Base-by-base conservation (phyloP, 2,329 filamentous ascomycete genomes). In the Leptosphaerulina australis region DNA sequence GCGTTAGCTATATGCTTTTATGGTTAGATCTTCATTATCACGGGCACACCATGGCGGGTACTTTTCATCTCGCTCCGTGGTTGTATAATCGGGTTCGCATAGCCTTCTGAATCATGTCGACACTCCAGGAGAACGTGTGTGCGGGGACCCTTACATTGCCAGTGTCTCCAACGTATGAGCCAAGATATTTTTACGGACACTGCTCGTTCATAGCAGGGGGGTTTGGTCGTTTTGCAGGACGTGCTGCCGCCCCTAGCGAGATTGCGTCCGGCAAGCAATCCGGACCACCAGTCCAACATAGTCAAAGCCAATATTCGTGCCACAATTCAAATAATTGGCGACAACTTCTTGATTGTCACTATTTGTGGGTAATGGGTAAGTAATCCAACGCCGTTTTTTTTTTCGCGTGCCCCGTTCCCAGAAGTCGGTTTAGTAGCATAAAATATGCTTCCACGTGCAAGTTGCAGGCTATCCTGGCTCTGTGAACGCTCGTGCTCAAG, bases 191-290 rank as follows among this genome's bases (percentile, higher is more conserved):
- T 25, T 20, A n/a, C n/a, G 39, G 38, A 8, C 21, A 44, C 18
- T 44, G 38, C 25, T 38, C 7, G 21, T 18, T 21, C 28, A n/a
- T 14, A 21, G 26, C 45, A 43, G 45, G 45, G n/a, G 45, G 24
- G 20, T 15, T 24, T 10, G n/a, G 25, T 49, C 18, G 22, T 35
- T 72, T 0, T 9, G 36, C 25, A 46, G 41, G 12, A 43, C 36
- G 36, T 43, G 43, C 43, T 47, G 49, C 43, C 43, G 48, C 40
- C 29, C 28, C 22, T 46, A 51, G 48, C 48, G 50, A 53, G 39
- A 48, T 53, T 53, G 33, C 37, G 17, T 34, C 18, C 26, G 26
- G 37, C 37, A 46, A 25, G 29, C 26, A 44, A 36, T 29, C 41
- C 49, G 48, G 30, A 20, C 36, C 25, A 22, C 26, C 20, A 25